These are phyloP conservation scores for Solanum sejunctum DNA, from an alignment of 257 asterid genomes.

Conservation along the genomic window DNA sequence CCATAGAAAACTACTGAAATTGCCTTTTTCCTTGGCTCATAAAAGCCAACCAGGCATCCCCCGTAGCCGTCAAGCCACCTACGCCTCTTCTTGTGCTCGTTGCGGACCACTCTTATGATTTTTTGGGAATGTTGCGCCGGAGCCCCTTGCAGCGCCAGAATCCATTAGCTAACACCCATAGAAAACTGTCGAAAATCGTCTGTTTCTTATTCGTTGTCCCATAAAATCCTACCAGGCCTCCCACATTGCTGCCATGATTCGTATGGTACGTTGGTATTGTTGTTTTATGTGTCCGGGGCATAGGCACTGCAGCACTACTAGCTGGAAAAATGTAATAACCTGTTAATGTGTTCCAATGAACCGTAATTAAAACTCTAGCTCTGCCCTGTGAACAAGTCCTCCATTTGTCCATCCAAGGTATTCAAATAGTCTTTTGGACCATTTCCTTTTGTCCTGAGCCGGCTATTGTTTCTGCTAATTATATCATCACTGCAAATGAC, in stretches of 20 bases:
- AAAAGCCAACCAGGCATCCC: too few relatives aligned
- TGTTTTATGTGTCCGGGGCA: background rate
- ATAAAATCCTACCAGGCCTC: too few relatives aligned
- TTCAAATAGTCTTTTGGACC: background rate
- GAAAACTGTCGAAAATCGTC: too few relatives aligned
- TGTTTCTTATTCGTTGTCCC: too few relatives aligned
- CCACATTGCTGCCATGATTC: background rate
- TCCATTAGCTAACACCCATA: too few relatives aligned
- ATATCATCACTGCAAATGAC: background rate
- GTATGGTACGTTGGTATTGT: background rate
- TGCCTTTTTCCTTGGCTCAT: too few relatives aligned
- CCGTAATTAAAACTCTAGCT: background rate
- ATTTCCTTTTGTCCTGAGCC: background rate
- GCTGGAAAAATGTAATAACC: background rate
- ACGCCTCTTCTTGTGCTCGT: too few relatives aligned
- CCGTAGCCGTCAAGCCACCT: too few relatives aligned
- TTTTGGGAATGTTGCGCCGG: too few relatives aligned
- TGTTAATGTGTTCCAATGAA: background rate
- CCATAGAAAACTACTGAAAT: too few relatives aligned
- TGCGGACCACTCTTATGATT: too few relatives aligned
- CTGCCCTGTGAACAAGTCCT: background rate
- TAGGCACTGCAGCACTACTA: background rate
- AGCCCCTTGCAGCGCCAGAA: too few relatives aligned
- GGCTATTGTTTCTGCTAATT: background rate
- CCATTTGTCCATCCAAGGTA: background rate